Percentiles rank a stretch among this genome's conserved stretches.
These are phyloP conservation scores for Colletotrichum caudatum DNA, from an alignment of 2,329 filamentous ascomycete genomes.

Conservation along the genomic window DNA sequence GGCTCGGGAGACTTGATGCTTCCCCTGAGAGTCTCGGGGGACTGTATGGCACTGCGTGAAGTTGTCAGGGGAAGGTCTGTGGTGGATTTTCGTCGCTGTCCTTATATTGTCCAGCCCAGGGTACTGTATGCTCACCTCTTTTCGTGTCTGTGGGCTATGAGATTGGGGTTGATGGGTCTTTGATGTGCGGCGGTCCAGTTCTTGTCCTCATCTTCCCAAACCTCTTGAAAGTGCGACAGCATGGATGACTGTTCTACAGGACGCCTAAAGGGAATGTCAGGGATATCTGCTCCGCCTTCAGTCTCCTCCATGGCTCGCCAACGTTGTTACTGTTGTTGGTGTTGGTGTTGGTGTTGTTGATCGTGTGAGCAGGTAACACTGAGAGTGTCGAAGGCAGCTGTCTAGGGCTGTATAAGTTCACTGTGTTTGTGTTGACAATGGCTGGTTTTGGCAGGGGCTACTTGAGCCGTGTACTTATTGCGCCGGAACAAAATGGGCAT, in stretches of 20 bases:
- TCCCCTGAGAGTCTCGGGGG: slow-evolving; percentile 18
- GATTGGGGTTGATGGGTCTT: slow-evolving; percentile 31
- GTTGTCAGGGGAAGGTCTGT: background rate
- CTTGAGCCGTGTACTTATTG: slow-evolving; percentile 36
- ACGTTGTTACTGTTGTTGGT: background rate
- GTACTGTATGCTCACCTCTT: slow-evolving; percentile 13
- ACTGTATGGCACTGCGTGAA: slow-evolving; percentile 8
- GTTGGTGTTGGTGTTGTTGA: slow-evolving; percentile 3
- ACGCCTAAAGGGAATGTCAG: slow-evolving; percentile 45
- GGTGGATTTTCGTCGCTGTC: background rate
- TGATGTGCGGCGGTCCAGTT: slow-evolving; percentile 31
- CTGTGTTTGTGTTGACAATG: slow-evolving; percentile 32
- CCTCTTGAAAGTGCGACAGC: slow-evolving; percentile 30
- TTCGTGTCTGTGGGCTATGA: slow-evolving; percentile 5
- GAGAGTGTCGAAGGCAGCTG: slow-evolving; percentile 15
- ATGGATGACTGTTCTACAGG: slow-evolving; percentile 16
- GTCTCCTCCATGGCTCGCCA: slow-evolving; percentile 16
- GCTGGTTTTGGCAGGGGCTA: background rate
- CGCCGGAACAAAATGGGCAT: slow-evolving; percentile 26
- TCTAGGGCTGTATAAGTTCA: slow-evolving; percentile 21
- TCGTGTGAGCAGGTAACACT: slow-evolving; percentile 19
- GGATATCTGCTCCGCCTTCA: slow-evolving; percentile 42
- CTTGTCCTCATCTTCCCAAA: slow-evolving; percentile 36
- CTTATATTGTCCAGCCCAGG: background rate
- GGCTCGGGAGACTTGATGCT: slow-evolving; percentile 40